Conservation (phyloP, 1,139 yeast species). For the Debaryomycetaceae sp. region DNA sequence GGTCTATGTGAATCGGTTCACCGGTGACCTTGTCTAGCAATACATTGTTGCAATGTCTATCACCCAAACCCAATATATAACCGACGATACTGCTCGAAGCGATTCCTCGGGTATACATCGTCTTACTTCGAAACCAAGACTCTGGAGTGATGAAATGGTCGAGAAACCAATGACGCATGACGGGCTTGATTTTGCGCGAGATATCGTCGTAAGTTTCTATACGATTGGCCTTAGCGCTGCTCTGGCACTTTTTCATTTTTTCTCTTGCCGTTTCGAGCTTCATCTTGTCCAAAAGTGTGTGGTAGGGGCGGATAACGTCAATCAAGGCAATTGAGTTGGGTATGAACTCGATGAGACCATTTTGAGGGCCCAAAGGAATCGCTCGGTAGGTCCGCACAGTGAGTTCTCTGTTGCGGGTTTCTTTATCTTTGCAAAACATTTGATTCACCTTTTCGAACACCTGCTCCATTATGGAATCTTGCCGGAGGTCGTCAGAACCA, state of each 20-base stretch:
- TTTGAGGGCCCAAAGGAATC: constrained; percentile 80
- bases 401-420: constrained; percentile 53
- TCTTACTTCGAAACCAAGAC: constrained; percentile 67
- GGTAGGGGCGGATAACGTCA: constrained; percentile 64
- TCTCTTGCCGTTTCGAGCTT: constrained; percentile 57
- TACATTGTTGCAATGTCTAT: constrained; percentile 88
- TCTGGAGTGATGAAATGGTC: constrained; percentile 64
- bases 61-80: constrained; percentile 85
- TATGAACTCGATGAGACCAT: constrained; percentile 91
- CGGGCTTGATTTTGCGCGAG: constrained; percentile 55
- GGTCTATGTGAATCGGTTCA: constrained; percentile 91
- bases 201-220: constrained; percentile 49
- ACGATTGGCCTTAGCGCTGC: constrained; percentile 41
- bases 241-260: constrained; percentile 57
- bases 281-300: constrained; percentile 37
- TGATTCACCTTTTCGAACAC: constrained; percentile 83
- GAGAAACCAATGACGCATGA: constrained; percentile 65
- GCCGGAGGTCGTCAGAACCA: constrained; percentile 87
- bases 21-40: constrained; percentile 75
- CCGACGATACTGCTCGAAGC: constrained; percentile 89
- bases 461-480: constrained; percentile 97
- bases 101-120: constrained; percentile 68
- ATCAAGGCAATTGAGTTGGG: constrained; percentile 67
- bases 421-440: constrained; percentile 55
- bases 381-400: constrained; percentile 82